Evolutionary conservation across 2,329 filamentous ascomycete genomes (phyloP), one percentile per base, ranked within the genome.

Genomic region (Fusarium abutilonis): DNA sequence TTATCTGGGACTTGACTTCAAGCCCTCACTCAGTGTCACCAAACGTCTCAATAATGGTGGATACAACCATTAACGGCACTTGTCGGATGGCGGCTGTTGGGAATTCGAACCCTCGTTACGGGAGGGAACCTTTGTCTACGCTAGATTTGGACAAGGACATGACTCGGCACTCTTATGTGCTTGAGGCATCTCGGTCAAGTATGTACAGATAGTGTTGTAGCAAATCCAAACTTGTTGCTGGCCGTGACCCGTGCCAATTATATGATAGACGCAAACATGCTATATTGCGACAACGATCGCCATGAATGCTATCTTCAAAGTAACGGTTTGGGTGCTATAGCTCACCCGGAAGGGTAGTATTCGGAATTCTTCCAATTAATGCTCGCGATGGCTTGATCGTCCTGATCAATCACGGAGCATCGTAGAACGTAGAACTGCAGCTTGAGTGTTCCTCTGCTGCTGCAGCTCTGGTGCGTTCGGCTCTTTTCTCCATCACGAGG

Each of bases 351-450:
- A 45, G 28, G 55, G 56, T 60, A 39, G 56, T 60, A 55, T 55
- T 34, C 42, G 23, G 55, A 48, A 60, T 60, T 54, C 38, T 55
- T 34, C 36, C 41, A 45, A 48, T 28, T 35, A 43, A 54, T 60
- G 14, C 29, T 34, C 26, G 17, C 23, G 41, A 40, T 17, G 15
- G 15, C 23, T 45, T 42, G 21, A 38, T 53, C 35, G 14, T 42
- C 40, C 26, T 54, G 55, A 31, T 48, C 56, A 46, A 42, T 29
- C 55, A 46, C 41, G 32, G 10, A 14, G 23, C 23, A 23, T n/a
- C 35, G 14, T 32, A 29, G 8, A 51, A 29, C n/a, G 14, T 23
- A 23, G 8, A 51, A 29, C 39, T 56, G 55, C 40, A 29, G 23
- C 39, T 57, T n/a, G 42, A 47, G 21, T 34, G 21, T 50, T 44